Evolutionary conservation across 2,329 filamentous ascomycete genomes (phyloP).

Genomic region (Karstenula rhodostoma): DNA sequence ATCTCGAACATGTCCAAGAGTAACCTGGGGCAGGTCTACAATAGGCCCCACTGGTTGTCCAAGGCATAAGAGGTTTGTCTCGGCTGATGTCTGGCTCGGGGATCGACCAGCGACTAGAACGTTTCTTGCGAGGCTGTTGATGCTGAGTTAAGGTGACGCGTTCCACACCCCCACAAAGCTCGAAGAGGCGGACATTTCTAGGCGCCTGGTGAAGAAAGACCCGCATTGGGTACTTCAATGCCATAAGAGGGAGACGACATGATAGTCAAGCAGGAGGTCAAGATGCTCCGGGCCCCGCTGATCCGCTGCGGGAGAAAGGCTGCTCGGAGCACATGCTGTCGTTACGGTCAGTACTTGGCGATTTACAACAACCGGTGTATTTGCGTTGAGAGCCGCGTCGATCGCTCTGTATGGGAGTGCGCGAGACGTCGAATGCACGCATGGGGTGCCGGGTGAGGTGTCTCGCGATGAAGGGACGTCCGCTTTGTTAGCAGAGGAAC

Average conservation of each 20-base stretch:
- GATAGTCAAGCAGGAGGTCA: constrained; percentile 8
- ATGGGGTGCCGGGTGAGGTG: background rate
- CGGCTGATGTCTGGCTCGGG: constrained; percentile 4
- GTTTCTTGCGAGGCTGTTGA: constrained; percentile 3
- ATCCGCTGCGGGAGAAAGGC: background rate
- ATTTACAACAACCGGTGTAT: background rate
- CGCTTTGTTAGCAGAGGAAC: background rate
- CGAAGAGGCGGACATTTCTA: background rate
- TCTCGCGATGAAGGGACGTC: too few relatives aligned
- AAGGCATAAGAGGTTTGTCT: constrained; percentile 6
- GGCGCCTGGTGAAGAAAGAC: constrained; percentile 10
- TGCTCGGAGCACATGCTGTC: background rate
- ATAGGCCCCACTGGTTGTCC: background rate
- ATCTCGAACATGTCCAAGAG: background rate
- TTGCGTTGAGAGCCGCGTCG: background rate
- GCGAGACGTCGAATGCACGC: background rate
- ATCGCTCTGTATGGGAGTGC: background rate
- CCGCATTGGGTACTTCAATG: constrained; percentile 3
- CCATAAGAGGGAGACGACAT: constrained; percentile 4
- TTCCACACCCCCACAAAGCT: constrained; percentile 11
- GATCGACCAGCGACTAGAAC: constrained; percentile 13
- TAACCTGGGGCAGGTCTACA: background rate
- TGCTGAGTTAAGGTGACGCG: constrained; percentile 1
- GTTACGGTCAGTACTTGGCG: background rate
- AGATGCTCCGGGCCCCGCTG: background rate